Conservation (phyloP, 352 stramenopile species). For the Phytophthora uliginosa region DNA sequence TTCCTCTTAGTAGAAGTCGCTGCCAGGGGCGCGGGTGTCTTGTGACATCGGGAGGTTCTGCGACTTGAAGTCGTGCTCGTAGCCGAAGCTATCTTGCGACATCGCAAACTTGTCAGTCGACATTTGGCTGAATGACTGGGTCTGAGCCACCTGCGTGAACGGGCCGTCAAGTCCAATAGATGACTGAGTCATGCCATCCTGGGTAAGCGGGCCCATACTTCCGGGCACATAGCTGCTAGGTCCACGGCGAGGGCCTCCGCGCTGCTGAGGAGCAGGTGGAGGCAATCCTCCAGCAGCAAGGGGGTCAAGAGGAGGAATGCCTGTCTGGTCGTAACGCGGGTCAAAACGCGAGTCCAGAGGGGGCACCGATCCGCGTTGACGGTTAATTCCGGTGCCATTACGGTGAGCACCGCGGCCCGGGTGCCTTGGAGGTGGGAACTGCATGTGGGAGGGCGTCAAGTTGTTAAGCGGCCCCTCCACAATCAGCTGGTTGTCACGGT, state of each 20-base stretch:
- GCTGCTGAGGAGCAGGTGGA: constrained; percentile 45
- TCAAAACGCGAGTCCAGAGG: constrained; percentile 90
- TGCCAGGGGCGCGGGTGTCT: constrained; percentile 57
- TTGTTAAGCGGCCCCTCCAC: constrained; percentile 98
- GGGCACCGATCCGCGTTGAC: constrained; percentile 65
- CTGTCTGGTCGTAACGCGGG: constrained; percentile 77
- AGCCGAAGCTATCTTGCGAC: constrained; percentile 86
- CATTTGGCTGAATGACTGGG: constrained; percentile 89
- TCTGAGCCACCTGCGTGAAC: constrained; percentile 85
- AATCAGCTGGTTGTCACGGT: constrained; percentile 96
- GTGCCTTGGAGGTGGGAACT: constrained; percentile 90
- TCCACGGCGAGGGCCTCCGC: constrained; percentile 38
- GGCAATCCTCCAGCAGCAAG: constrained; percentile 43
- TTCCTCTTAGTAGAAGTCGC: constrained; percentile 77
- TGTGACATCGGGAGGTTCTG: constrained; percentile 89
- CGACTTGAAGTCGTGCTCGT: constrained; percentile 87
- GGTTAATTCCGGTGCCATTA: constrained; percentile 45
- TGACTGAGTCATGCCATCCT: constrained; percentile 78
- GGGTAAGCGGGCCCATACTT: constrained; percentile 74
- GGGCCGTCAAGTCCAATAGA: constrained; percentile 72
- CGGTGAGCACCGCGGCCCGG: constrained; percentile 43
- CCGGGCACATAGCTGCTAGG: constrained; percentile 42
- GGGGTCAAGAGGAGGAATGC: constrained; percentile 26
- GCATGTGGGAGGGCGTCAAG: constrained; percentile 97
- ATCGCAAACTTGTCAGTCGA: constrained; percentile 87